Evolutionary conservation across 2,329 filamentous ascomycete genomes (phyloP).

Genomic region (Ophiostoma australiae): DNA sequence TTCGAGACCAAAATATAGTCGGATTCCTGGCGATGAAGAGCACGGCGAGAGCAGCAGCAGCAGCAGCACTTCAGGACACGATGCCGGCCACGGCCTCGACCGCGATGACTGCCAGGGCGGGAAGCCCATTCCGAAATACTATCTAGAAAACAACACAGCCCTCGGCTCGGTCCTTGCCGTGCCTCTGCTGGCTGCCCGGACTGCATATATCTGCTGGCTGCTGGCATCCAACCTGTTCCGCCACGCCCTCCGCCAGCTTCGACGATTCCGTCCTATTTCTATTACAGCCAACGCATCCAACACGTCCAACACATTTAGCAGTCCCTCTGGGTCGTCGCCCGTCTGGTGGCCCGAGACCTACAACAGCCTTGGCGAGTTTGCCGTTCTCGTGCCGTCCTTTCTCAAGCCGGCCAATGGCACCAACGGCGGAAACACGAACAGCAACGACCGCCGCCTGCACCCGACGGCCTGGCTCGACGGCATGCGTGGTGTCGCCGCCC

Average conservation of each 20-base stretch:
- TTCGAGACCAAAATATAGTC: background rate
- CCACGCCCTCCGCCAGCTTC: background rate
- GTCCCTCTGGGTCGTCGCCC: too few relatives aligned
- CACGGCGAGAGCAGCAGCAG: background rate
- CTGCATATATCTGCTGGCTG: conserved; percentile 6
- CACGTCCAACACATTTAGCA: background rate
- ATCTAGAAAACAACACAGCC: background rate
- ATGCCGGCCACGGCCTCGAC: background rate
- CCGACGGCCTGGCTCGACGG: conserved; percentile 41
- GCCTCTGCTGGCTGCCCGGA: conserved; percentile 14
- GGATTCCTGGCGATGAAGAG: background rate
- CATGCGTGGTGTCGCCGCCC: conserved; percentile 51
- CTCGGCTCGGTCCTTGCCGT: background rate
- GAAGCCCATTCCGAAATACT: background rate
- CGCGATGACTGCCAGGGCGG: background rate
- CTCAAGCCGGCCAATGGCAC: conserved; percentile 14
- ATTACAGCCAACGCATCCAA: background rate
- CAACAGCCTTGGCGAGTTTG: conserved; percentile 8
- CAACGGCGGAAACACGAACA: background rate
- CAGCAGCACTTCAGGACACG: background rate
- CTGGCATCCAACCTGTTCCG: conserved; percentile 14
- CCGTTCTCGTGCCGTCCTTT: conserved; percentile 23
- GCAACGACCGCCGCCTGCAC: conserved; percentile 23
- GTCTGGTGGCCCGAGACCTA: conserved; percentile 18
- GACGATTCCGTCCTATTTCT: too few relatives aligned